Evolutionary conservation across 331 rosid genomes (phyloP).

Genomic region (Quercus tomentella): DNA sequence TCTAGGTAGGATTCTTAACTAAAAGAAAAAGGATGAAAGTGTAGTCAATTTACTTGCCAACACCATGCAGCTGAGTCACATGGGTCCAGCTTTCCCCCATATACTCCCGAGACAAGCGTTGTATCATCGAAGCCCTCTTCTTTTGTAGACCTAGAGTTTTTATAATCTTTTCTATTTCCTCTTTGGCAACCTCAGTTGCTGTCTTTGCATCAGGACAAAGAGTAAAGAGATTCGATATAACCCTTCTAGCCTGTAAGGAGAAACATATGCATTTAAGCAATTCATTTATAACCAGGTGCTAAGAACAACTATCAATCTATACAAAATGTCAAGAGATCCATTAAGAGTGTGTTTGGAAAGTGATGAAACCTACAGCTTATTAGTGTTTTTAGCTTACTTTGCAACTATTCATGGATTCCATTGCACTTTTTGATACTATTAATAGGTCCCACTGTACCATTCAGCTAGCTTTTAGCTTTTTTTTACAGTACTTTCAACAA

Average conservation of each 20-base stretch:
- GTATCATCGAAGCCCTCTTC: constrained; percentile 45
- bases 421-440: too few relatives aligned
- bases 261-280: constrained; percentile 3
- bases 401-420: too few relatives aligned
- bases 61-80: constrained; percentile 57
- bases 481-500: too few relatives aligned
- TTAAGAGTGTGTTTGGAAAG: not conserved
- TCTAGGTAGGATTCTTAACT: not conserved
- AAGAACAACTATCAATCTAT: not conserved
- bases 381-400: too few relatives aligned
- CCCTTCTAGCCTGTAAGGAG: constrained; percentile 37
- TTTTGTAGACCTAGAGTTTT: constrained; percentile 48
- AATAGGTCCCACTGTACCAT: accelerated
- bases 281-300: not conserved
- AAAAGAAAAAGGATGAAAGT: not conserved
- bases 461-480: too few relatives aligned
- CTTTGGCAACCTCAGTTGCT: constrained; percentile 32
- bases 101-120: constrained; percentile 51
- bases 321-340: not conserved
- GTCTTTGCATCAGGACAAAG: constrained; percentile 60
- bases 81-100: constrained; percentile 52
- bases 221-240: constrained; percentile 36
- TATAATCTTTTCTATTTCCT: constrained; percentile 41
- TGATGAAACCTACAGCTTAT: too few relatives aligned
- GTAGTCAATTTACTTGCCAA: constrained; percentile 51